phyloP scores from a whole-genome alignment of 1,139 yeast genomes.

The Pichia sp. region DNA sequence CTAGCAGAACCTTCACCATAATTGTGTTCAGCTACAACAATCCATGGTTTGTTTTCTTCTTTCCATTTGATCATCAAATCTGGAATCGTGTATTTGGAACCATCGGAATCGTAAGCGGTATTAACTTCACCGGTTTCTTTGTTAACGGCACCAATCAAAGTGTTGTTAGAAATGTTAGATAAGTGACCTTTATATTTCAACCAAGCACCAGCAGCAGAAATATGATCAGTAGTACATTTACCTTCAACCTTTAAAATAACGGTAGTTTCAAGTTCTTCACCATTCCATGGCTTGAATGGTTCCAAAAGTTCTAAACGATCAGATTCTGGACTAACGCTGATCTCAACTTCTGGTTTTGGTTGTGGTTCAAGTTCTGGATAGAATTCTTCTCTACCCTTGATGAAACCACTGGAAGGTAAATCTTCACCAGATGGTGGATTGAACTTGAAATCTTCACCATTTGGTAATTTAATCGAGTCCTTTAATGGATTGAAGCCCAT shows the following conservation, averaged over 20 bases:
- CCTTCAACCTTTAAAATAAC: conserved; percentile 90
- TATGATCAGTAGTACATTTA: conserved; percentile 97
- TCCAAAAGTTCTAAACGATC: conserved; percentile 77
- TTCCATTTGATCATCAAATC: conserved; percentile 96
- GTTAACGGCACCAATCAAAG: conserved; percentile 94
- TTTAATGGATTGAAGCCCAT: conserved; percentile 82
- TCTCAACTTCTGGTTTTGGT: conserved; percentile 60
- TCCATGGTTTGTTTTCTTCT: conserved; percentile 77
- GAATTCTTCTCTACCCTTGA: conserved; percentile 71
- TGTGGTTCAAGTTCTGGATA: conserved; percentile 79
- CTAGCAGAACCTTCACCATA: conserved; percentile 99
- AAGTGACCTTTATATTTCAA: conserved; percentile 95
- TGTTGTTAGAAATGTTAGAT: conserved; percentile 90
- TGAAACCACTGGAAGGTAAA: conserved; percentile 73
- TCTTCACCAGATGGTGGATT: conserved; percentile 80
- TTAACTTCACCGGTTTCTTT: conserved; percentile 96
- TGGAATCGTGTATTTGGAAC: conserved; percentile 75
- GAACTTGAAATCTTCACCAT: conserved; percentile 70
- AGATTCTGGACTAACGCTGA: conserved; percentile 70
- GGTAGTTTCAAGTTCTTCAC: conserved; percentile 67
- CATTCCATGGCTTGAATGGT: conserved; percentile 83
- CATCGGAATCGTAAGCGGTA: conserved; percentile 81
- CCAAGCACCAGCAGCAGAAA: conserved; percentile 99
- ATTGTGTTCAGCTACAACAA: conserved; percentile 93
- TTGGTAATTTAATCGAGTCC: conserved; percentile 57